A percentile compares a stretch with the other conserved stretches of the same genome.
Evolutionary conservation across 495 filamentous ascomycete genomes (phyloP).

Genomic region (Aspergillus sclerotioniger): DNA sequence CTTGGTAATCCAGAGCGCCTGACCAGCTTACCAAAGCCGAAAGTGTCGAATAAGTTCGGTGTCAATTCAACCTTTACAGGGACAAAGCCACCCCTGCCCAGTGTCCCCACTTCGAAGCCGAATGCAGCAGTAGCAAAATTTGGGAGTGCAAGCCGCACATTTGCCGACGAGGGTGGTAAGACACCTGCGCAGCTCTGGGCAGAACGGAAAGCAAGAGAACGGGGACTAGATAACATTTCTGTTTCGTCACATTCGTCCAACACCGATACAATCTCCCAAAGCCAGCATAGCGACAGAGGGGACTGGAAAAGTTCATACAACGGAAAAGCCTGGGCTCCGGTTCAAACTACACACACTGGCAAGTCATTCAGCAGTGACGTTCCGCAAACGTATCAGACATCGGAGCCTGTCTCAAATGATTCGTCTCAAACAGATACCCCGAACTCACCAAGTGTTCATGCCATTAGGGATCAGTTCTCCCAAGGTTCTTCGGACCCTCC

Average conservation of each 20-base stretch:
- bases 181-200: conserved; percentile 97
- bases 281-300: conserved; percentile 65
- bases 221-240: conserved; percentile 48
- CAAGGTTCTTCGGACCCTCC: conserved; percentile 66
- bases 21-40: conserved; percentile 87
- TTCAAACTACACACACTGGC: conserved; percentile 69
- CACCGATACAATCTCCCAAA: conserved; percentile 51
- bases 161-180: conserved; percentile 92
- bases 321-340: conserved; percentile 84
- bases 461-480: conserved; percentile 75
- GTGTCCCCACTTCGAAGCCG: conserved; percentile 53
- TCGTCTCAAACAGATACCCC: conserved; percentile 49
- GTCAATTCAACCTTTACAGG: conserved; percentile 68
- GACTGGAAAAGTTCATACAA: conserved; percentile 88
- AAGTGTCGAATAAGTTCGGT: conserved; percentile 84
- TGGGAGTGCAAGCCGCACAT: conserved; percentile 82
- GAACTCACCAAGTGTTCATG: conserved; percentile 58
- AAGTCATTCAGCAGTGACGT: conserved; percentile 57
- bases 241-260: conserved; percentile 30
- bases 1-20: conserved; percentile 77
- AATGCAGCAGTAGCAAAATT: conserved; percentile 55
- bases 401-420: conserved; percentile 53
- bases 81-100: conserved; percentile 83
- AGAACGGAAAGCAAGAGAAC: conserved; percentile 86
- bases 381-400: conserved; percentile 47